These are phyloP conservation scores for Trichophaea hybrida DNA, from an alignment of 2,329 filamentous ascomycete genomes.

Conservation along the genomic window DNA sequence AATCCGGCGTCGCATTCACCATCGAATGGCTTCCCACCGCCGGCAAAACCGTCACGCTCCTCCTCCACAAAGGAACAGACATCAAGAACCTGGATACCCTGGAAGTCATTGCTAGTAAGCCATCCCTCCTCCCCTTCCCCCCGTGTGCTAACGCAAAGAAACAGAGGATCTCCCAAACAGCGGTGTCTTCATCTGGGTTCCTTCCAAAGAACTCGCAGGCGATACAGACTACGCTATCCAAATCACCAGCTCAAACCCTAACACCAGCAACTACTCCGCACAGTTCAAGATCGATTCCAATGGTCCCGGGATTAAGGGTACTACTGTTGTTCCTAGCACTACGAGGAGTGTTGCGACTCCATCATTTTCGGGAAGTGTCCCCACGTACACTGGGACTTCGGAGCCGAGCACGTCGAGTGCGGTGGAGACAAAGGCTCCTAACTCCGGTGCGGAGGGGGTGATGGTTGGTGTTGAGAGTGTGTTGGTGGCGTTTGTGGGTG, in stretches of 20 bases:
- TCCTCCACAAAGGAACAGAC: conserved; percentile 1
- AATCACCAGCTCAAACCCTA: background rate
- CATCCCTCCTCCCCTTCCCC: background rate
- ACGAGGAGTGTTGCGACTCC: background rate
- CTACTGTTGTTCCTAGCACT: background rate
- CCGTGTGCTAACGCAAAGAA: background rate
- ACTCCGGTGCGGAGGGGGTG: no score
- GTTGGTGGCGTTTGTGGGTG: no score
- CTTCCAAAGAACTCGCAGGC: background rate
- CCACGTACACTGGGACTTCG: background rate
- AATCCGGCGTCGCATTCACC: background rate
- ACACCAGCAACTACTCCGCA: conserved; percentile 1
- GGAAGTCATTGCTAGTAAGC: conserved; percentile 1
- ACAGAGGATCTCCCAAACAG: conserved; percentile 3
- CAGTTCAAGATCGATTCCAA: conserved; percentile 6
- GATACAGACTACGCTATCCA: conserved; percentile 5
- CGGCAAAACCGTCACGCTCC: background rate
- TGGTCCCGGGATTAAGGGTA: background rate
- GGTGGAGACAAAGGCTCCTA: no score
- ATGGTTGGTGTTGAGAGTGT: no score
- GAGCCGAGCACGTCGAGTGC: no score
- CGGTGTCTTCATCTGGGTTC: conserved; percentile 6
- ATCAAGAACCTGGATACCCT: background rate
- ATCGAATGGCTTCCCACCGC: conserved; percentile 2
- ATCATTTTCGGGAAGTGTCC: background rate